Evolutionary conservation across 2,329 filamentous ascomycete species (phyloP), one percentile per base, ranked within the genome.

Genomic region (Ramularia endophylla): DNA sequence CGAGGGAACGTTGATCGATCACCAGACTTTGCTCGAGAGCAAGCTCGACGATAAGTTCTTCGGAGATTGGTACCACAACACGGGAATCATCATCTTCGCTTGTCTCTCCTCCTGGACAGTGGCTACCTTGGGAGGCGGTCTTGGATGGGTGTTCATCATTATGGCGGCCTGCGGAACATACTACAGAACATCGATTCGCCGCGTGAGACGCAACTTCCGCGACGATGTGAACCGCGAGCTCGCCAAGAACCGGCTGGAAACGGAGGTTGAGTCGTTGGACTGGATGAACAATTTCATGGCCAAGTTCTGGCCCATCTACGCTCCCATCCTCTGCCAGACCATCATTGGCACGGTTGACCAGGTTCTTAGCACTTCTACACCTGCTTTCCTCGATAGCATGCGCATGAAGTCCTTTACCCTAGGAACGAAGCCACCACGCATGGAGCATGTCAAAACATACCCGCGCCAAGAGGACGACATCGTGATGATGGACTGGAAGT

Each of bases 301-400:
- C 68, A 98, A 98, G 64, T 98, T 98, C 70, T 98, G 92, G 92
- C 92, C 92, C 48, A 98, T 98, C 58, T 97, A 95, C 63, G 87
- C 92, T 41, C 92, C 92, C 1, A 87, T 97, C 8, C 77, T 98
- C 9, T 90, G 88, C 46, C 81, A 92, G 54, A 94, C 87, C 16
- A 85, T 98, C 56, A 85, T 97, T 66, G 87, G 82, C 63, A 88
- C 89, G 0, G 92, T 97, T 35, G 92, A 98, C 59, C 92, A 97
- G 69, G 88, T 98, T 37, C 73, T 98, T 42, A 95, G 89, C 60
- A 89, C 86, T 0, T 82, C 89, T 2, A 97, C 89, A 0, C 92
- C 92, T 0, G 79, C 84, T 0, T 97, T 98, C 58, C 73, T 98
- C 40, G 92, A 98, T 64, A 95, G 88, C 63, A 69, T 98, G 64